A percentile compares a stretch with the other conserved stretches of the same genome.
phyloP scores from a whole-genome alignment of 305 asterid species.

The Euphrasia arctica region DNA sequence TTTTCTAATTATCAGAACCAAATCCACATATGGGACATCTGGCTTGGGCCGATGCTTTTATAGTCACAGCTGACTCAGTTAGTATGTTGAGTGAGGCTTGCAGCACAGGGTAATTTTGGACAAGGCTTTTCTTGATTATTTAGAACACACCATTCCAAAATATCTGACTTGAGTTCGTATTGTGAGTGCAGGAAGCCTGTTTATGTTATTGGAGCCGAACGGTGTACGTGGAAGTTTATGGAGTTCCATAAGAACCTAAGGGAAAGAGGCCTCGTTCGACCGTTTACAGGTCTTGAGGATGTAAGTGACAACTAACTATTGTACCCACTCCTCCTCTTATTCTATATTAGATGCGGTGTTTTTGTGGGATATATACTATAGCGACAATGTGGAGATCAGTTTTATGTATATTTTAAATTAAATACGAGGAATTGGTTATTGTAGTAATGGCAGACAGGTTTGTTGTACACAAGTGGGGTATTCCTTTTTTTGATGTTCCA shows the following conservation, averaged over 20 bases:
- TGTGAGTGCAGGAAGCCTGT: constrained; percentile 83
- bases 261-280: constrained; percentile 83
- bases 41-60: constrained; percentile 96
- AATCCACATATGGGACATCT: constrained; percentile 97
- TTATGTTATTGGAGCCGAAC: constrained; percentile 89
- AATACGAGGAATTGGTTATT: too few species aligned
- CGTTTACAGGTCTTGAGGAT: constrained; percentile 97
- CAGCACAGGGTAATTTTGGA: constrained; percentile 85
- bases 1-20: constrained; percentile 56
- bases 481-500: too few species aligned
- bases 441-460: too few species aligned
- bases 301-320: constrained; percentile 49
- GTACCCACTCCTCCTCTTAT: too few species aligned
- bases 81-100: constrained; percentile 99
- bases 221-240: constrained; percentile 83
- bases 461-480: too few species aligned
- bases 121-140: constrained; percentile 19
- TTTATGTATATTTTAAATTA: too few species aligned
- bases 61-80: constrained; percentile 94
- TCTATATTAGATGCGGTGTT: too few species aligned
- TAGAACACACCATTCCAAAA: constrained; percentile 14
- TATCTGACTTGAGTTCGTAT: constrained; percentile 15
- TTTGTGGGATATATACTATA: too few species aligned
- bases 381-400: too few species aligned
- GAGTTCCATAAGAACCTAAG: constrained; percentile 84